Conservation (phyloP, 2,329 filamentous ascomycete genomes). For the Neofusicoccum sp. region DNA sequence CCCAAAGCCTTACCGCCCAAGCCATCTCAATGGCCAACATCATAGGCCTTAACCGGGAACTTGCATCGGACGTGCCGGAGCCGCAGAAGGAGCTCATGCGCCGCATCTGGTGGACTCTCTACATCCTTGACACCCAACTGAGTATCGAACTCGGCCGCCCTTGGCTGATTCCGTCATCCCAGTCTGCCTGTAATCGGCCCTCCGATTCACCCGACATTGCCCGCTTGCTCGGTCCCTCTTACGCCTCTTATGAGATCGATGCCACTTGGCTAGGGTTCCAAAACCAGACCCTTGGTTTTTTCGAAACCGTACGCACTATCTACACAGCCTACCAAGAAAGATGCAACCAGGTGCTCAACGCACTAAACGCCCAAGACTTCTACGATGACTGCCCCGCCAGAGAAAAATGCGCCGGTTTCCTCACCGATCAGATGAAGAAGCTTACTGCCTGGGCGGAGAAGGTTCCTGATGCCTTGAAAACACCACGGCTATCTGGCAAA, state of each 20-base stretch:
- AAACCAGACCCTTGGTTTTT: slow-evolving; percentile 36
- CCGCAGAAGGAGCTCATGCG: slow-evolving; percentile 43
- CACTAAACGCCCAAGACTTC: slow-evolving; percentile 21
- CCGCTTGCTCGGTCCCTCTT: slow-evolving; percentile 29
- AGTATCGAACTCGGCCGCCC: slow-evolving; percentile 50
- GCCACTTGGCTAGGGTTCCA: slow-evolving; percentile 43
- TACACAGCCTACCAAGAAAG: slow-evolving; percentile 39
- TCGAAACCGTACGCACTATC: slow-evolving; percentile 32
- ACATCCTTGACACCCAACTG: slow-evolving; percentile 44
- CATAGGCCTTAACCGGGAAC: slow-evolving; percentile 51
- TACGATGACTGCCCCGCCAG: slow-evolving; percentile 32
- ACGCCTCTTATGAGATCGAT: slow-evolving; percentile 18
- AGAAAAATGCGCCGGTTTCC: slow-evolving; percentile 32
- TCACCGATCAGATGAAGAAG: slow-evolving; percentile 28
- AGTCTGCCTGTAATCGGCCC: slow-evolving; percentile 40
- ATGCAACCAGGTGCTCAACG: slow-evolving; percentile 24
- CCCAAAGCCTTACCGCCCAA: slow-evolving; percentile 40
- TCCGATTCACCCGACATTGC: slow-evolving; percentile 35
- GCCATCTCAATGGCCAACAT: slow-evolving; percentile 49
- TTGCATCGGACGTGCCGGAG: slow-evolving; percentile 34
- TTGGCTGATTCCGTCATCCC: slow-evolving; percentile 34
- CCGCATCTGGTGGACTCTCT: slow-evolving; percentile 46
- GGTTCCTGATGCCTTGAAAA: slow-evolving; percentile 38
- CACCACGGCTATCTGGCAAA: slow-evolving; percentile 18
- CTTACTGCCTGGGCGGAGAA: slow-evolving; percentile 34